Base-by-base conservation (phyloP, 208 protist species). In the Leptomonas pyrrhocoris region DNA sequence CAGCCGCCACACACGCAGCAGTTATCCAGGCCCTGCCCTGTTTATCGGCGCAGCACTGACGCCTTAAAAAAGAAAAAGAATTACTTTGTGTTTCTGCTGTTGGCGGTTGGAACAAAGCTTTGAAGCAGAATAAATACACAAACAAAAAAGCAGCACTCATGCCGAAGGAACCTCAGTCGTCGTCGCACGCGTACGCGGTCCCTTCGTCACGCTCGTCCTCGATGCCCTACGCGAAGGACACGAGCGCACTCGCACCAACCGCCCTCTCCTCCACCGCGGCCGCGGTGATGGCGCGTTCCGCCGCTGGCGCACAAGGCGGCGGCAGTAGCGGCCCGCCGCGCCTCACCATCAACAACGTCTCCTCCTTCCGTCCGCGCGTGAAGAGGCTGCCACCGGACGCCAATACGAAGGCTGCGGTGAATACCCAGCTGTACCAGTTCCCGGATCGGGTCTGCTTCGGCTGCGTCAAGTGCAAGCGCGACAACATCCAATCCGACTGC, bases 361-460 rank as follows among this genome's bases (percentile, higher is more conserved):
- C 65, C 21, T 81, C 79, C n/a, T 92, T 94, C 56, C 72, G 71
- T 13, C 60, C 73, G 15, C 81, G 89, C 16, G 66, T 83, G 38
- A 94, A 94, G 73, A 85, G 79, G 68, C 67, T 93, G 49, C 89
- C 89, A 28, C 89, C 84, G 0, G 89, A 94, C 53, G 89, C 86
- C 1, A 92, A 92, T 55, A 54, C 53, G 0, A 81, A 78, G 21
- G 83, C 80, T 2, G 86, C 89, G 2, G 56, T 77, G 9, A 73
- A 84, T 62, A 86, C 87, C 15, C 74, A 86, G 42, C 77, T 94
- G 8, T 91, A 77, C 54, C 89, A 94, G 67, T 86, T 94, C 51
- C 54, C 65, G 1, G 84, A 92, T 28, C 73, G 74, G 0, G 89
- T 89, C 23, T 84, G 63, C 64, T 94, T 93, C 61, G 79, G 76